Conservation (phyloP, 2,329 filamentous ascomycete genomes). For the Venturia nashicola region DNA sequence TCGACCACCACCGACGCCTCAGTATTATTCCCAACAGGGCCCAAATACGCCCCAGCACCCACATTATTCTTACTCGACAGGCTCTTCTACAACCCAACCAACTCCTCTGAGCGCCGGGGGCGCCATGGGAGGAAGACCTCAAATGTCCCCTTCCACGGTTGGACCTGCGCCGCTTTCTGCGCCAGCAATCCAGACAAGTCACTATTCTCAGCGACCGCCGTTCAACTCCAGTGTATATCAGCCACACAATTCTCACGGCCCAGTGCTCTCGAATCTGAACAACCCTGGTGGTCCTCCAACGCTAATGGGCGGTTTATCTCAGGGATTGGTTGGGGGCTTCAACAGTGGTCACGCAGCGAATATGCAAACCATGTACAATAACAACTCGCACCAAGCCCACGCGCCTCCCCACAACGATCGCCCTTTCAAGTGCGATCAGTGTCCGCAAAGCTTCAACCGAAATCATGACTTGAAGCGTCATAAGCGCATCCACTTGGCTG, state of each 20-base stretch:
- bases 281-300: conserved; percentile 62
- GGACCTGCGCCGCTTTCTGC: conserved; percentile 31
- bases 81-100: conserved; percentile 36
- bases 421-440: conserved; percentile 90
- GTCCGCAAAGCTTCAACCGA: conserved; percentile 84
- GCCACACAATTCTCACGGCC: conserved; percentile 47
- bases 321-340: conserved; percentile 43
- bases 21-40: conserved; percentile 49
- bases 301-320: conserved; percentile 49
- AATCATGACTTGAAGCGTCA: conserved; percentile 96
- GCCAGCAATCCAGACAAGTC: conserved; percentile 36
- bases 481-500: conserved; percentile 84
- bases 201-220: conserved; percentile 37
- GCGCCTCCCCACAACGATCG: conserved; percentile 55
- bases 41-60: conserved; percentile 38
- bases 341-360: conserved; percentile 50
- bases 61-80: conserved; percentile 35
- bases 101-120: conserved; percentile 35
- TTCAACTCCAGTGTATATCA: conserved; percentile 2
- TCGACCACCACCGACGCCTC: conserved; percentile 45
- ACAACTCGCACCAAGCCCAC: conserved; percentile 39
- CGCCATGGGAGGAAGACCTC: conserved; percentile 23
- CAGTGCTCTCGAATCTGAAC: conserved; percentile 67
- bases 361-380: conserved; percentile 49
- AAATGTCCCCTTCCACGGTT: conserved; percentile 40